A percentile compares a stretch with the other conserved stretches of the same genome.
Evolutionary conservation across 1,284 basidiomycete genomes (phyloP).

Genomic region (Salmacisia buchloeana): DNA sequence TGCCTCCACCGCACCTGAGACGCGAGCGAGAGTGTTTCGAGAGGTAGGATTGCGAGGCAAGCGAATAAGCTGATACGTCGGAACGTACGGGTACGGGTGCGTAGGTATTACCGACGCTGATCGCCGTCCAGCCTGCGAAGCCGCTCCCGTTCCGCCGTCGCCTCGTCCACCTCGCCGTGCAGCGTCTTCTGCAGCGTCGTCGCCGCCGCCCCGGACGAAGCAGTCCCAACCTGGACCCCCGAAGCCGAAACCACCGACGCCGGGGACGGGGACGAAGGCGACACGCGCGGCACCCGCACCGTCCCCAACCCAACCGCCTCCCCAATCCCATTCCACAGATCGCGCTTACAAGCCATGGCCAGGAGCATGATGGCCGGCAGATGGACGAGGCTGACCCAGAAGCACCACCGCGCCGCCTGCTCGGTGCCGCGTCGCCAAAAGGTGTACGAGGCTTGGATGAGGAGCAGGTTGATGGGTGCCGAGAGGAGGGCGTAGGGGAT

Average conservation of each 20-base stretch:
- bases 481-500: slow-evolving; percentile 70
- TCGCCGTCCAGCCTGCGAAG: neutral
- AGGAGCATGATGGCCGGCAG: slow-evolving; percentile 81
- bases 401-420: slow-evolving; percentile 64
- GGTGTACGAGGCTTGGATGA: slow-evolving; percentile 64
- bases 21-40: no score
- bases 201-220: neutral
- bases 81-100: no score
- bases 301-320: slow-evolving; percentile 3
- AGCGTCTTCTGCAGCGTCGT: neutral
- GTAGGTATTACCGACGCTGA: no score
- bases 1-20: no score
- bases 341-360: slow-evolving; percentile 65
- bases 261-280: neutral
- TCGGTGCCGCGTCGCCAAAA: slow-evolving; percentile 71
- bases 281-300: neutral
- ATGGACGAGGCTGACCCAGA: slow-evolving; percentile 79
- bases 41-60: no score
- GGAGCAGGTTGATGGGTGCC: slow-evolving; percentile 69
- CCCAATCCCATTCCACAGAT: slow-evolving; percentile 32
- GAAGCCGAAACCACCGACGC: neutral
- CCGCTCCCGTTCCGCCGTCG: neutral
- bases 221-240: neutral
- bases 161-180: neutral
- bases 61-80: no score